phyloP scores from a whole-genome alignment of 345 rosid genomes.

The Ceriops tagal region DNA sequence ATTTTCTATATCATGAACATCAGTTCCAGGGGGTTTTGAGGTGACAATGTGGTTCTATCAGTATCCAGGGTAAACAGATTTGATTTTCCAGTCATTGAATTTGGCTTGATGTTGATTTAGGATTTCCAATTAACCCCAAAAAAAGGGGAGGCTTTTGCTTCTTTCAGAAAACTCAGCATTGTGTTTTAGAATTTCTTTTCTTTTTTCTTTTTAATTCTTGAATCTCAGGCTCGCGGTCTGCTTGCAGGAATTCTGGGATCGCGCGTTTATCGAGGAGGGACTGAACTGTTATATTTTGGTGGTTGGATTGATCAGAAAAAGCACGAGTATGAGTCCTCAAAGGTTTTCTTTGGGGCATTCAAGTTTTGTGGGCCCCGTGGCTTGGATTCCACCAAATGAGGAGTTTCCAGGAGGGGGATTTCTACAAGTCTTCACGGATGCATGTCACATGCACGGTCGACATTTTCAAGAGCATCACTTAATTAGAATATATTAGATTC shows the following conservation, averaged over 20 bases:
- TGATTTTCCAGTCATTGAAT: too few species aligned
- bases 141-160: not conserved
- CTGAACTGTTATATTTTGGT: constrained; percentile 79
- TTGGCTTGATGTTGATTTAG: not conserved
- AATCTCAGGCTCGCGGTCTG: constrained; percentile 73
- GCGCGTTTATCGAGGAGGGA: constrained; percentile 93
- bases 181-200: not conserved
- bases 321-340: constrained; percentile 48
- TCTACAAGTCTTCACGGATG: constrained; percentile 47
- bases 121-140: not conserved
- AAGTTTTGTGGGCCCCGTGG: constrained; percentile 91
- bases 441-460: too few species aligned
- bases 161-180: not conserved
- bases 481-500: not conserved
- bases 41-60: not conserved
- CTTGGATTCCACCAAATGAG: constrained; percentile 68
- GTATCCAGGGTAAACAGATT: not conserved
- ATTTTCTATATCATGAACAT: not conserved
- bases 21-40: too few species aligned
- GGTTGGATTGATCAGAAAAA: constrained; percentile 50
- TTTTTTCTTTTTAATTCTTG: not conserved
- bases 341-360: constrained; percentile 68
- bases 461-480: too few species aligned
- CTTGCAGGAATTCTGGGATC: constrained; percentile 58
- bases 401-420: constrained; percentile 67